These are phyloP conservation scores for Neofusicoccum kwambonambiense DNA, from an alignment of 2,329 filamentous ascomycete species.

Conservation along the genomic window DNA sequence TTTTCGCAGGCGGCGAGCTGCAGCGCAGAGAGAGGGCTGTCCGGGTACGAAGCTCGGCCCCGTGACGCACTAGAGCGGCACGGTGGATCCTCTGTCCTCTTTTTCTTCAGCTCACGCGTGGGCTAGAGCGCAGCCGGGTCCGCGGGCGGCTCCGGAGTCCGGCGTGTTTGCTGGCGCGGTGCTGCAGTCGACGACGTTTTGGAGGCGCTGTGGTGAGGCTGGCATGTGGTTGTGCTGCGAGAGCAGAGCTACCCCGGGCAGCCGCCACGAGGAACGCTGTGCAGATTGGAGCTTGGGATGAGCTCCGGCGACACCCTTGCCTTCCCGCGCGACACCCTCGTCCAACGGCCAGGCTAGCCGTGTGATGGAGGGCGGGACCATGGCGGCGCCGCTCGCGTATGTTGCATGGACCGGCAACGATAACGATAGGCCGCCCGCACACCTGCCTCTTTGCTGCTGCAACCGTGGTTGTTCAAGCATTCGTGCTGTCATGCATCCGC, in stretches of 20 bases:
- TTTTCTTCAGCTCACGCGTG: slow-evolving; percentile 15
- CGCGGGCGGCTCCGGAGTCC: not conserved
- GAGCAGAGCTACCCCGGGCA: slow-evolving; percentile 1
- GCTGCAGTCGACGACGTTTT: not conserved
- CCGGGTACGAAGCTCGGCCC: slow-evolving; percentile 10
- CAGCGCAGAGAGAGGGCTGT: not conserved
- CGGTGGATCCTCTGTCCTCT: slow-evolving; percentile 6
- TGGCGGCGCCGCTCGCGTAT: slow-evolving; percentile 10
- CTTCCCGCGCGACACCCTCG: slow-evolving; percentile 16
- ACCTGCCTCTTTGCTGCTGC: slow-evolving; percentile 3
- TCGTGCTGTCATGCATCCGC: slow-evolving; percentile 11
- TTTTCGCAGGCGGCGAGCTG: slow-evolving; percentile 15
- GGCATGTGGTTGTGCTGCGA: slow-evolving; percentile 3
- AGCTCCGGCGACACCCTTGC: slow-evolving; percentile 7
- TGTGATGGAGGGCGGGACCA: slow-evolving; percentile 4
- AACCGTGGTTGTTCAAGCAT: slow-evolving; percentile 5
- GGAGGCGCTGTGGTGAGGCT: not conserved
- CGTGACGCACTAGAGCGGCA: slow-evolving; percentile 10
- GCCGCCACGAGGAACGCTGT: slow-evolving; percentile 6
- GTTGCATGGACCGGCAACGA: slow-evolving; percentile 3
- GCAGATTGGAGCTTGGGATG: slow-evolving; percentile 14
- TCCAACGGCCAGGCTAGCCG: slow-evolving; percentile 14
- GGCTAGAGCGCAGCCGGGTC: not conserved
- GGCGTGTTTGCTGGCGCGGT: not conserved
- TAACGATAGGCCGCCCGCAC: slow-evolving; percentile 7